These are phyloP conservation scores for Podospora fimiseda DNA, from an alignment of 495 filamentous ascomycete genomes.

Conservation along the genomic window DNA sequence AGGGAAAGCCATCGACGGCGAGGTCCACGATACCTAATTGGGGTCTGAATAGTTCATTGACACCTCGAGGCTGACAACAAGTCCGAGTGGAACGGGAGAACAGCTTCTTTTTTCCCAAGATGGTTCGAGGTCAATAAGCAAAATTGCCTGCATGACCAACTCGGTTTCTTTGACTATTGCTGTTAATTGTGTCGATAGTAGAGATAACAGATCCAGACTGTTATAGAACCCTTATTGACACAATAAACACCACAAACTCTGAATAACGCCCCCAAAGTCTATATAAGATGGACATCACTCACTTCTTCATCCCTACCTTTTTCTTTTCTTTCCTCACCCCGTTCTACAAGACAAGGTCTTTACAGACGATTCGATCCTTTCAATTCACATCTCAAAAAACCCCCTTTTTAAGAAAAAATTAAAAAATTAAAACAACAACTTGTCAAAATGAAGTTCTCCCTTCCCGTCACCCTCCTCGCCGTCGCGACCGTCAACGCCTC, in stretches of 20 bases:
- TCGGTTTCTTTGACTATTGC: constrained; percentile 3
- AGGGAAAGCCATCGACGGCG: neutral
- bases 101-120: constrained; percentile 1
- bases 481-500: constrained; percentile 21
- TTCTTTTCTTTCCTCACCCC: constrained; percentile 6
- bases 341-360: constrained; percentile 5
- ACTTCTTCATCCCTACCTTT: neutral
- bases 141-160: neutral
- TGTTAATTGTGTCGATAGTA: no score
- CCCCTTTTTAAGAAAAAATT: neutral
- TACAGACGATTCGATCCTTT: constrained; percentile 1
- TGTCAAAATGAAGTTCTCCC: constrained; percentile 35
- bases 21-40: constrained; percentile 8
- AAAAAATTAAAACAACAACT: neutral
- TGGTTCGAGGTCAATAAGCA: neutral
- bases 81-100: no score
- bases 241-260: constrained; percentile 15
- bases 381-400: neutral
- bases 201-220: no score
- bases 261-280: constrained; percentile 14
- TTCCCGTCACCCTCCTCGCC: constrained; percentile 29
- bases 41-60: constrained; percentile 20
- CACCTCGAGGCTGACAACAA: neutral
- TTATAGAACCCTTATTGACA: constrained; percentile 6
- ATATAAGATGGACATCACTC: constrained; percentile 9